Base-by-base conservation (phyloP, 2,329 filamentous ascomycete genomes). In the Coniochaeta sp. region DNA sequence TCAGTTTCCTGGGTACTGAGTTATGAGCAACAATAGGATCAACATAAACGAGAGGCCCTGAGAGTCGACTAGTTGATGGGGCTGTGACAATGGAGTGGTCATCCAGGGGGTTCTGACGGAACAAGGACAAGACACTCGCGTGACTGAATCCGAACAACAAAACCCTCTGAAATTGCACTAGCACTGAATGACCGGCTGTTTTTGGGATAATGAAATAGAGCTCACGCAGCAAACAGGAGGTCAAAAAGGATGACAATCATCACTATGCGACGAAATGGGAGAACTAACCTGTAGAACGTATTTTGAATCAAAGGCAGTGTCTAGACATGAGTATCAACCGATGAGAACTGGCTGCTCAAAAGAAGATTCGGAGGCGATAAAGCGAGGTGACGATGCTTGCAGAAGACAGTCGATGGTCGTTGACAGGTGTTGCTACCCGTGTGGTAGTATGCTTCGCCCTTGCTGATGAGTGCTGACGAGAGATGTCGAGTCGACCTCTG, bases 401-500 rank as follows among this genome's bases (percentile, higher is more conserved):
- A n/a, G n/a, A 12, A 22, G 38, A 14, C 38, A 22, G 38, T 42
- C 3, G 38, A 42, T 10, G 10, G 31, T 5, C 38, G 5, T 18
- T n/a, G n/a, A n/a, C n/a, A n/a, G n/a, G 20, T 42, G 38, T 22
- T 5, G 38, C 38, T 14, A 12, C 20, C 14, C 5, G 18, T n/a
- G n/a, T n/a, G n/a, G n/a, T 24, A 24, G 20, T 14, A 42, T 22
- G 20, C 38, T 42, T 42, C 38, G 38, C 20, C 20, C 20, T 24
- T 42, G 38, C 8, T 42, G 38, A 47, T 26, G 45, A n/a, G n/a
- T n/a, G n/a, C n/a, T n/a, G n/a, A n/a, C n/a, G n/a, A n/a, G n/a
- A 47, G 28, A 31, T 47, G 20, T 31, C 26, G 26, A 47, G 45
- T 47, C n/a, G n/a, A n/a, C n/a, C n/a, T 47, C 27, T 47, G n/a